Conservation (phyloP, 768 basidiomycete species). For the Boletus tylopilopsis region DNA sequence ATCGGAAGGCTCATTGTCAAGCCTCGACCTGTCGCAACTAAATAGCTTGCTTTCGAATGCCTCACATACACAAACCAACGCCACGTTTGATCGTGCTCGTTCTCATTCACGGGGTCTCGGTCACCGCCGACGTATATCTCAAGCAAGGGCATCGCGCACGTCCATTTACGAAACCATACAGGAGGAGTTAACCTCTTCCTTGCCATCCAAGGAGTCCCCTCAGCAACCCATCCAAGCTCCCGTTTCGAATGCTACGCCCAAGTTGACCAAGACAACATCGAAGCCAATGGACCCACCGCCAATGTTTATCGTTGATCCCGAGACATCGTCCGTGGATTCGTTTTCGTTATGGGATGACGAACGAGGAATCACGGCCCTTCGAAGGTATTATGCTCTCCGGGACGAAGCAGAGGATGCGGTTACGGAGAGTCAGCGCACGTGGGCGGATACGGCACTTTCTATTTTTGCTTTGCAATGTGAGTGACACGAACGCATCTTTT, state of each 20-base stretch:
- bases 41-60: slow-evolving; percentile 53
- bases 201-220: slow-evolving; percentile 27
- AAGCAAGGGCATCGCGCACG: slow-evolving; percentile 55
- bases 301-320: slow-evolving; percentile 56
- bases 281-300: slow-evolving; percentile 34
- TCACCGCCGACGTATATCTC: slow-evolving; percentile 68
- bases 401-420: slow-evolving; percentile 68
- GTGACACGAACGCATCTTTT: slow-evolving; percentile 22
- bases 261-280: slow-evolving; percentile 1
- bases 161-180: slow-evolving; percentile 81
- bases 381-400: slow-evolving; percentile 64
- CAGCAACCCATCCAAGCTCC: slow-evolving; percentile 11
- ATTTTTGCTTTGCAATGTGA: slow-evolving; percentile 69
- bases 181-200: slow-evolving; percentile 51
- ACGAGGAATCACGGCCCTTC: slow-evolving; percentile 55
- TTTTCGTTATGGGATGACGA: slow-evolving; percentile 63
- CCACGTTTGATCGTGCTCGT: slow-evolving; percentile 36
- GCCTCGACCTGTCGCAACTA: slow-evolving; percentile 67
- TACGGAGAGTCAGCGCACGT: slow-evolving; percentile 58
- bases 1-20: slow-evolving; percentile 72
- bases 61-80: slow-evolving; percentile 46
- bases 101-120: slow-evolving; percentile 57
- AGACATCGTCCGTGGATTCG: slow-evolving; percentile 45
- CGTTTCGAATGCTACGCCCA: slow-evolving; percentile 33
- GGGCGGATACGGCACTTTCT: slow-evolving; percentile 73